Base-by-base conservation (phyloP, 441 rosid species). In the Heliophila coronopifolia region DNA sequence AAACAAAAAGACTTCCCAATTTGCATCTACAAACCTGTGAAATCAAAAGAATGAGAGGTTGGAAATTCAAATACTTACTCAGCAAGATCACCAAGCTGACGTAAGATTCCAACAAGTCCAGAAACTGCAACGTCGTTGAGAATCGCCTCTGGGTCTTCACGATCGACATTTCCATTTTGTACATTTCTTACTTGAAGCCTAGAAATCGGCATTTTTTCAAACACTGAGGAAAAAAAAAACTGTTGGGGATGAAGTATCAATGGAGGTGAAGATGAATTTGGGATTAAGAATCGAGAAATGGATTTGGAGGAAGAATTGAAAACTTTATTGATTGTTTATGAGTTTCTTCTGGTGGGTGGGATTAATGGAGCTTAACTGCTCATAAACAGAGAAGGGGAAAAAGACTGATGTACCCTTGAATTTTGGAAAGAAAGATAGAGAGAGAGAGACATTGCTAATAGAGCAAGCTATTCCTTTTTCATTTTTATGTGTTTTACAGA, bases 21-120 rank as follows among this genome's bases (percentile, higher is more conserved):
- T 14, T 20, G 5, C 11, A 8, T 1, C 24, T 9, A 30, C 9
- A 26, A 20, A n/a, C n/a, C n/a, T n/a, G n/a, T 20, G 23, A 20
- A 20, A 20, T 20, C 23, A 20, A 20, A n/a, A n/a, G n/a, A n/a
- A n/a, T n/a, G n/a, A n/a, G n/a, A n/a, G n/a, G n/a, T n/a, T n/a
- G n/a, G n/a, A n/a, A n/a, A n/a, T n/a, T n/a, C n/a, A n/a, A n/a
- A 20, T 9, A 77, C 94, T 43, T 70, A 90, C 97, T 90, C 94
- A 36, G 95, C 91, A 45, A 90, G 95, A 74, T 92, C 99, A 77
- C 99, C 97, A 37, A 92, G 55, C 61, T 88, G 99, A 30, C 99
- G 95, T 79, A 92, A 84, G 79, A 92, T 83, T 62, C 99, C 99
- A 54, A 88, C 86, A 51, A 92, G 95, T 7, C 96, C 99, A 33